Conservation (phyloP, 148 eudicot genomes). For the Oxyria digyna region DNA sequence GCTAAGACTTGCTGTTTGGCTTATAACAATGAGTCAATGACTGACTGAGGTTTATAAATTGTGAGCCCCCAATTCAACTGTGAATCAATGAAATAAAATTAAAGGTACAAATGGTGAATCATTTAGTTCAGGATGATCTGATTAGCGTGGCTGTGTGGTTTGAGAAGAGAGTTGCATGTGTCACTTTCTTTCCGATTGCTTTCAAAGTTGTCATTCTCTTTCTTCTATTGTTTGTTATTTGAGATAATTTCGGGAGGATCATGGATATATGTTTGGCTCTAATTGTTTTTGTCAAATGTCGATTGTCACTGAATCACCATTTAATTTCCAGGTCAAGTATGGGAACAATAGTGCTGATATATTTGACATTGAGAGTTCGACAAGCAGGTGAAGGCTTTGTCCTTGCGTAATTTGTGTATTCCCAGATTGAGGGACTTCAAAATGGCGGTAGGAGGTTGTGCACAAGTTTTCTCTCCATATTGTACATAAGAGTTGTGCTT, state of each 20-base stretch:
- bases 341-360: constrained; percentile 8
- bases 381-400: constrained; percentile 6
- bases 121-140: background rate
- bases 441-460: background rate
- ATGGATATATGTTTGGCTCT: background rate
- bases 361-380: constrained; percentile 5
- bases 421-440: background rate
- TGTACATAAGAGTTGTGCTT: background rate
- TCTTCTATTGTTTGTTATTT: background rate
- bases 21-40: background rate
- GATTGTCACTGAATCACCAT: background rate
- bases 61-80: background rate
- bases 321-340: constrained; percentile 6
- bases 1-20: background rate
- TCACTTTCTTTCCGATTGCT: background rate
- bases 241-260: background rate
- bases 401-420: background rate
- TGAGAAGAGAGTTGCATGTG: background rate
- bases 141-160: background rate
- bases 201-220: background rate
- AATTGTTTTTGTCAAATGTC: no score
- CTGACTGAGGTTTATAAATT: background rate
- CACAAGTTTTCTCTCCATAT: background rate
- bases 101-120: background rate
- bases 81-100: background rate